Percentiles rank a stretch among this genome's conserved stretches.
Conservation (phyloP, 148 eudicot genomes). For the Cornus controversa region DNA sequence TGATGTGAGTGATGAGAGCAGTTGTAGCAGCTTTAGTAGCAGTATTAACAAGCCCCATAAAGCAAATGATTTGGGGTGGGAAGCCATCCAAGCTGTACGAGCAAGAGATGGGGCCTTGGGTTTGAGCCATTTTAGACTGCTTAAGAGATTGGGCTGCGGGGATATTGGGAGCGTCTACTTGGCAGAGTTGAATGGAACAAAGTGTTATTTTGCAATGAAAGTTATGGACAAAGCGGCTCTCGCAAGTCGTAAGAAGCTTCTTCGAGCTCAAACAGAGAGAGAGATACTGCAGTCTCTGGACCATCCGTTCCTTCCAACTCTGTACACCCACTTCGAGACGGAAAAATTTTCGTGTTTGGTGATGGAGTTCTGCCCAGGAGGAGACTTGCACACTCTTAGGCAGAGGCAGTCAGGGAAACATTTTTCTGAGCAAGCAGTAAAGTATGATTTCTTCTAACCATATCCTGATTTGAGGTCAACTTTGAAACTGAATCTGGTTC, state of each 20-base stretch:
- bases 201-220: slow-evolving; percentile 70
- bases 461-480: not conserved
- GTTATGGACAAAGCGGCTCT: slow-evolving; percentile 71
- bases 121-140: slow-evolving; percentile 63
- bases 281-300: slow-evolving; percentile 63
- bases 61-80: slow-evolving; percentile 68
- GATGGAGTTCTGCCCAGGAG: slow-evolving; percentile 82
- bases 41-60: slow-evolving; percentile 67
- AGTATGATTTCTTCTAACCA: slow-evolving; percentile 33
- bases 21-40: slow-evolving; percentile 71
- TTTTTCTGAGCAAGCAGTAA: slow-evolving; percentile 68
- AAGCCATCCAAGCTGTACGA: slow-evolving; percentile 62
- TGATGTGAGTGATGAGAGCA: slow-evolving; percentile 71
- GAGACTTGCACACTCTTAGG: slow-evolving; percentile 70
- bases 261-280: slow-evolving; percentile 70
- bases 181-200: slow-evolving; percentile 66
- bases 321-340: slow-evolving; percentile 66
- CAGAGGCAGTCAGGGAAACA: slow-evolving; percentile 71
- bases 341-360: slow-evolving; percentile 77
- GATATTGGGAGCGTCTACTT: slow-evolving; percentile 76
- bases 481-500: not conserved
- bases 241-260: slow-evolving; percentile 67
- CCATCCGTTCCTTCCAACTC: slow-evolving; percentile 68
- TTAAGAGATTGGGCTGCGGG: slow-evolving; percentile 69
- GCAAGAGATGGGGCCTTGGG: slow-evolving; percentile 53